phyloP scores from a whole-genome alignment of 108 stramenopile genomes.

The Skeletonema grethae region DNA sequence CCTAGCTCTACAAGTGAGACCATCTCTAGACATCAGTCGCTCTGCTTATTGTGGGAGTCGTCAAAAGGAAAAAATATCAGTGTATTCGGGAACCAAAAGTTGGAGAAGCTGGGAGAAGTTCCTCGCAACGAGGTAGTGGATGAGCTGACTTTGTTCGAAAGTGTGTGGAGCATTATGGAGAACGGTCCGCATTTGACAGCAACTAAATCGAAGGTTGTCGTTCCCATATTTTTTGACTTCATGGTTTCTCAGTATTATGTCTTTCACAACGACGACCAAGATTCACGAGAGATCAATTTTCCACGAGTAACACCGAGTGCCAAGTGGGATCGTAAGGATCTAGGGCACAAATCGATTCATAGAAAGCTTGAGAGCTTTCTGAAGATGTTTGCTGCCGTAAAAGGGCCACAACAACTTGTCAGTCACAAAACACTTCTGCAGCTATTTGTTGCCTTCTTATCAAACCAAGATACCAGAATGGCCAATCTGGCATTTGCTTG shows the following conservation, averaged over 20 bases:
- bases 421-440: conserved; percentile 59
- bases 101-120: conserved; percentile 48
- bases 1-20: not conserved
- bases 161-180: conserved; percentile 71
- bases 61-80: conserved; percentile 42
- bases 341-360: conserved; percentile 51
- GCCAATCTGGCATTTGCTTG: conserved; percentile 65
- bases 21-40: conserved; percentile 42
- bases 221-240: conserved; percentile 82
- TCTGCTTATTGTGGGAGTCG: conserved; percentile 68
- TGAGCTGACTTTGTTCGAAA: conserved; percentile 55
- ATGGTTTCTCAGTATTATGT: conserved; percentile 73
- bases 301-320: conserved; percentile 23
- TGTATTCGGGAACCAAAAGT: conserved; percentile 43
- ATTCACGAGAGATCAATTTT: conserved; percentile 61
- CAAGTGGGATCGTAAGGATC: conserved; percentile 38
- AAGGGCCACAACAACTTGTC: conserved; percentile 79
- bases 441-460: conserved; percentile 63
- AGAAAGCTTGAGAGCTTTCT: conserved; percentile 65
- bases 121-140: conserved; percentile 60
- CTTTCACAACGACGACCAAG: conserved; percentile 73
- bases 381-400: conserved; percentile 74
- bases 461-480: conserved; percentile 64
- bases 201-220: conserved; percentile 71
- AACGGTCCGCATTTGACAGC: conserved; percentile 56